A percentile compares a stretch with the other conserved stretches of the same genome.
phyloP scores from a whole-genome alignment of 345 rosid genomes.

The Mallotus nudiflorus region DNA sequence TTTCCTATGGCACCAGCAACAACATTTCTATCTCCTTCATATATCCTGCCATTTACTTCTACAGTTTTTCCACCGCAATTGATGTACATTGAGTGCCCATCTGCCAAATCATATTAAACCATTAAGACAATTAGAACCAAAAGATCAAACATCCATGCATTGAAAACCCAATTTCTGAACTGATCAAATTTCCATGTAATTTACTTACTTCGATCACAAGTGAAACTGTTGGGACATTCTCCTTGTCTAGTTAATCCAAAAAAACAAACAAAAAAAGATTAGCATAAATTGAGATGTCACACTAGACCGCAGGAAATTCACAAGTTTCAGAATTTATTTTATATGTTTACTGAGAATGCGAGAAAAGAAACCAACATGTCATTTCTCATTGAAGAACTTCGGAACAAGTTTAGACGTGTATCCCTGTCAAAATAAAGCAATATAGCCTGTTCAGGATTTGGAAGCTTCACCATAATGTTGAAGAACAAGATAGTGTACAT shows the following conservation, averaged over 20 bases:
- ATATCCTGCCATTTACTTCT: conserved; percentile 8
- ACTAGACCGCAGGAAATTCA: neutral
- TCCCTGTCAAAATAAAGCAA: conserved; percentile 27
- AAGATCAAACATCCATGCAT: no score
- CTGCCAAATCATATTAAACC: conserved; percentile 9
- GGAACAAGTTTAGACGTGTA: conserved; percentile 45
- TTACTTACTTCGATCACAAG: conserved; percentile 44
- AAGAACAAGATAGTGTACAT: neutral
- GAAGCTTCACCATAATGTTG: neutral
- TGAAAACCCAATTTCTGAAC: neutral
- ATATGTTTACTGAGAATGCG: neutral
- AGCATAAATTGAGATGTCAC: neutral
- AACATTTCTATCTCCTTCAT: conserved; percentile 20
- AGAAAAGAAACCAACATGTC: conserved; percentile 35
- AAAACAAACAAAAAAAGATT: neutral
- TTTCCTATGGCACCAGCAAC: conserved; percentile 12
- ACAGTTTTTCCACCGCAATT: conserved; percentile 24
- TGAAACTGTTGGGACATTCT: conserved; percentile 39
- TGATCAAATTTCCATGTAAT: neutral
- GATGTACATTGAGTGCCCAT: conserved; percentile 14
- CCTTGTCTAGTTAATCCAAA: conserved; percentile 25
- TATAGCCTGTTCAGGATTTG: neutral
- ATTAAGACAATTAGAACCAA: no score
- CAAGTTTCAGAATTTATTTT: neutral
- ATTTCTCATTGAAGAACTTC: conserved; percentile 33